These are phyloP conservation scores for Colletotrichum endophyticum DNA, from an alignment of 2,329 filamentous ascomycete genomes.

Conservation along the genomic window DNA sequence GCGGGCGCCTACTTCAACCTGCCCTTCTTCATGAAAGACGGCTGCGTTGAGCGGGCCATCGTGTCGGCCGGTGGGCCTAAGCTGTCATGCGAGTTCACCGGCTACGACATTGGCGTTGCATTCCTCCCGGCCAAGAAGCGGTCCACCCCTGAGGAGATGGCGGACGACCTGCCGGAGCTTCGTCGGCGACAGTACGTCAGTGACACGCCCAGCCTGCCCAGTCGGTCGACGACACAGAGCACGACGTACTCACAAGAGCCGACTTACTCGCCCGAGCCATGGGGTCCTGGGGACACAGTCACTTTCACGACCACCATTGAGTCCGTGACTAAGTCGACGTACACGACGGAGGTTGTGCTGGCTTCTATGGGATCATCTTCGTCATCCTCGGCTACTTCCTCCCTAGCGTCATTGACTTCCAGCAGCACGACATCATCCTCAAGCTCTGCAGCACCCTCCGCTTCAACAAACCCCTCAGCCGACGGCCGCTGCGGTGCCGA, in stretches of 20 bases:
- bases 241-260: background rate
- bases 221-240: background rate
- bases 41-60: background rate
- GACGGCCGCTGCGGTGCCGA: background rate
- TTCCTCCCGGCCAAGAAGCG: background rate
- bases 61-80: background rate
- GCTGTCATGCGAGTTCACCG: background rate
- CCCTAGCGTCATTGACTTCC: background rate
- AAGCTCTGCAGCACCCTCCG: background rate
- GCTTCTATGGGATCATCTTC: background rate
- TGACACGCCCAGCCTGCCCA: background rate
- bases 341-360: background rate
- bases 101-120: background rate
- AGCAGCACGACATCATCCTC: background rate
- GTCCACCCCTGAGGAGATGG: background rate
- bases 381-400: background rate
- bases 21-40: background rate
- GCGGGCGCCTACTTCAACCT: background rate
- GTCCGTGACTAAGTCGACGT: background rate
- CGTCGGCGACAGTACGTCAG: background rate
- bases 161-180: background rate
- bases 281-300: background rate
- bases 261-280: background rate
- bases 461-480: background rate
- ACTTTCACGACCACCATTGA: background rate